Conservation (phyloP, 1,284 basidiomycete species). For the Gymnopus androsaceus region DNA sequence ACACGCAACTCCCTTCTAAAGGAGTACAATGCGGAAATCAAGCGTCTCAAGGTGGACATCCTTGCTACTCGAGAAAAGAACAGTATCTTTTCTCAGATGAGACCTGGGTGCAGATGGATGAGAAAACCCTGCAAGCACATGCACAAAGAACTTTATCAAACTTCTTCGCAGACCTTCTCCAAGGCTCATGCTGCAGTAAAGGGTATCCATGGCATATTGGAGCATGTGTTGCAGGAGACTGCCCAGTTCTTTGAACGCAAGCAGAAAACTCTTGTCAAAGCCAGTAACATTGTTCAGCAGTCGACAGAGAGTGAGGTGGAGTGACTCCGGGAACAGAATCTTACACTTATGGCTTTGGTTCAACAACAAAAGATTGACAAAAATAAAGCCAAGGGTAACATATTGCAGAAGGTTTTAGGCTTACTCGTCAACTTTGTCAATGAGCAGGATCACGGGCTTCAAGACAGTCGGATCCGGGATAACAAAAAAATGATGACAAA, state of each 20-base stretch:
- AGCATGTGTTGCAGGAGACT: constrained; percentile 62
- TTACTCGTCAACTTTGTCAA: constrained; percentile 72
- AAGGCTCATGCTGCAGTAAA: constrained; percentile 58
- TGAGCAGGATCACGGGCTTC: constrained; percentile 70
- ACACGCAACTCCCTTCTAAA: constrained; percentile 90
- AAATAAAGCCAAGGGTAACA: constrained; percentile 67
- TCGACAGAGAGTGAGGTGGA: constrained; percentile 62
- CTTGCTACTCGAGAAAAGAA: constrained; percentile 92
- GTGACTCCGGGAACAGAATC: constrained; percentile 74
- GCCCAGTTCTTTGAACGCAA: constrained; percentile 59
- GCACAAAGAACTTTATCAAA: constrained; percentile 45
- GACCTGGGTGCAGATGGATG: constrained; percentile 81
- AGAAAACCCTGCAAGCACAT: constrained; percentile 49
- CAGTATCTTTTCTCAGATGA: constrained; percentile 92
- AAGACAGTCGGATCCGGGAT: constrained; percentile 47
- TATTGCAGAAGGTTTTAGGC: constrained; percentile 71
- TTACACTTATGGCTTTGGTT: constrained; percentile 61
- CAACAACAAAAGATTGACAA: constrained; percentile 68
- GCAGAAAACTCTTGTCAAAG: constrained; percentile 49
- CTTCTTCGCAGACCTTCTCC: constrained; percentile 45
- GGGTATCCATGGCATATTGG: constrained; percentile 55
- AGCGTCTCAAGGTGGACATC: constrained; percentile 89
- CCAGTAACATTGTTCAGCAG: constrained; percentile 52
- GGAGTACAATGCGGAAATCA: constrained; percentile 94
- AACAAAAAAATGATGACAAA: constrained; percentile 48